Base-by-base conservation (phyloP, 2,329 filamentous ascomycete species). In the Phyllosticta citriasiana region DNA sequence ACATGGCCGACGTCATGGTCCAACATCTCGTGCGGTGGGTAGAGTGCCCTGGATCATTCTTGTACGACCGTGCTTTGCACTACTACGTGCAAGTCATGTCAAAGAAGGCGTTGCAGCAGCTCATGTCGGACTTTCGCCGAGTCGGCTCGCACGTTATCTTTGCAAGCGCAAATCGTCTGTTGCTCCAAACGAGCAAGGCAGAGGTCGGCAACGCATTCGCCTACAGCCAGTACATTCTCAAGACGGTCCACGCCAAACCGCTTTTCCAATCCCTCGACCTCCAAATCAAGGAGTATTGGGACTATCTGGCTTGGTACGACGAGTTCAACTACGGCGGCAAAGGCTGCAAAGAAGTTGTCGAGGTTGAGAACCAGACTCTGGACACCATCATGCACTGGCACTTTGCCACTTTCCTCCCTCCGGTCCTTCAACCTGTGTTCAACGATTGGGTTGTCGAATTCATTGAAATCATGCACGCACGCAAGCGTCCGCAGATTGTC, bases 1-100 rank as follows among this genome's bases (percentile, higher is more conserved):
- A 85, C 51, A 97, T 99, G 91, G 95, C 95, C 0, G 94, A 99
- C 74, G 86, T 97, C 60, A 91, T 99, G 80, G 94, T 99, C 0
- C 92, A 96, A 70, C 93, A 99, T 74, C 82, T 99, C 4, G 91
- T 99, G 22, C 88, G 95, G 65, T 99, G 95, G 95, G 91, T 97
- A 1, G 91, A 96, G 72, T 94, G 87, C 64, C 90, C 93, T 0
- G 88, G 89, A 56, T 97, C 92, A 0, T 97, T 93, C 76, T 86
- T 99, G 62, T 99, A 97, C 71, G 95, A 99, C 74, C 86, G 89
- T 4, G 91, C 92, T 5, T 76, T 99, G 65, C 91, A 97, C 71
- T 94, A 96, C 78, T 97, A 99, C 70, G 92, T 99, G 60, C 93
- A 97, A 73, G 94, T 97, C 85, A 95, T 99, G 88, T 96, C 91